Evolutionary conservation across 2,329 filamentous ascomycete genomes (phyloP).

Genomic region (Hypoxylon sp.): DNA sequence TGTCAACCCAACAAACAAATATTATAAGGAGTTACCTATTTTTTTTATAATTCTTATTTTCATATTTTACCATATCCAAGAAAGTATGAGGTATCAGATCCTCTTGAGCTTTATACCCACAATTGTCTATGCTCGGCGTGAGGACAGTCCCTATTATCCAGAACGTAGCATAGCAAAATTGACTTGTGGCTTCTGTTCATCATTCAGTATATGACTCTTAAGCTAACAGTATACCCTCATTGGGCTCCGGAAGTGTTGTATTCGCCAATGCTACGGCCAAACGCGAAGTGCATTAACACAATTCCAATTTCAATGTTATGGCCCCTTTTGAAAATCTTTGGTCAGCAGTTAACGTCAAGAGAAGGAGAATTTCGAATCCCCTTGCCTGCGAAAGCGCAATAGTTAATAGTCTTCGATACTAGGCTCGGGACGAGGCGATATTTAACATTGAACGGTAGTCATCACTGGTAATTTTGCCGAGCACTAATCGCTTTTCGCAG

Average conservation of each 20-base stretch:
- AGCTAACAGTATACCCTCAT: background rate
- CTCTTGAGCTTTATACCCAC: background rate
- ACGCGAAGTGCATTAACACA: background rate
- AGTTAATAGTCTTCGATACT: background rate
- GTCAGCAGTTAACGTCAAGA: background rate
- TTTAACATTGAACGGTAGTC: background rate
- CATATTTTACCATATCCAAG: background rate
- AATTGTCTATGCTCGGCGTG: background rate
- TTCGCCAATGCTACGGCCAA: background rate
- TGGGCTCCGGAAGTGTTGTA: background rate
- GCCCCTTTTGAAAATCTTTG: background rate
- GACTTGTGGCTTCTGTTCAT: background rate
- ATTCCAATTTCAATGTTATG: background rate
- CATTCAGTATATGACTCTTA: background rate
- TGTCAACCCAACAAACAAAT: background rate
- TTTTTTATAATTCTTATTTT: background rate
- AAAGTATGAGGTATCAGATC: constrained; percentile 7
- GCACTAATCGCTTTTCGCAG: background rate
- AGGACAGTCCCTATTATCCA: background rate
- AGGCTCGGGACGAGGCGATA: background rate
- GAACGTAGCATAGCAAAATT: background rate
- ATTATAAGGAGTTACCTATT: background rate
- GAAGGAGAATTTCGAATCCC: background rate
- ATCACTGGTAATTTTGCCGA: background rate
- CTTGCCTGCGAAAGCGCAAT: background rate